Base-by-base conservation (phyloP, 2,329 filamentous ascomycete species). In the Geosmithia putterillii region DNA sequence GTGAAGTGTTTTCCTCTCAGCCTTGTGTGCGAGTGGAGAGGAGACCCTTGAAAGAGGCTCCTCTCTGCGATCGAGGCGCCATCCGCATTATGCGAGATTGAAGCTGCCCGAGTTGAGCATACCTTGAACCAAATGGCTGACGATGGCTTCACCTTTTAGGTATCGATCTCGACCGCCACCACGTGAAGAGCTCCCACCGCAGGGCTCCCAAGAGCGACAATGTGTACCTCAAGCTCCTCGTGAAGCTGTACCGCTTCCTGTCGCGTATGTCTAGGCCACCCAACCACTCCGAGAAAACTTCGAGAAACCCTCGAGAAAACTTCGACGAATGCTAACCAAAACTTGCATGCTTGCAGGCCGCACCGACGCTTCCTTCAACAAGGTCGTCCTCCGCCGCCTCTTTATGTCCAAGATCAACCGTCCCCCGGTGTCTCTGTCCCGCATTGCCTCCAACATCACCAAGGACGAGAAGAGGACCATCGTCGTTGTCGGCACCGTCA, bases 361-460 rank as follows among this genome's bases (percentile, higher is more conserved):
- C 65, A 98, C 92, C 66, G 92, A 96, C 69, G 79, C 87, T 54
- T 79, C 79, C 73, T 98, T 98, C 86, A 98, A 98, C 85, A 94
- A 95, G 79, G 86, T 92, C 61, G 81, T 98, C 64, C 86, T 98
- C 61, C 88, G 90, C 68, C 86, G 92, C 63, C 84, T 98, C 50
- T 95, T 95, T 66, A 95, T 92, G 86, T 95, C 88, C 69, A 87
- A 89, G 72, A 95, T 94, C 74, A 96, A 96, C 85, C 85, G 89
- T 58, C 86, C 87, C 50, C 88, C 92, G 52, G 82, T 98, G 62
- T 95, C 89, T 49, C 77, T 98, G 61, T 95, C 89, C 56, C 86
- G 90, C 69, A 87, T 96, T 62, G 82, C 74, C 52, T 68, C 72
- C 64, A 85, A 84, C 70, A 69, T 77, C 59, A 77, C 82, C 59